Evolutionary conservation across 2,329 filamentous ascomycete genomes (phyloP).

Genomic region (Colletotrichum lentis): DNA sequence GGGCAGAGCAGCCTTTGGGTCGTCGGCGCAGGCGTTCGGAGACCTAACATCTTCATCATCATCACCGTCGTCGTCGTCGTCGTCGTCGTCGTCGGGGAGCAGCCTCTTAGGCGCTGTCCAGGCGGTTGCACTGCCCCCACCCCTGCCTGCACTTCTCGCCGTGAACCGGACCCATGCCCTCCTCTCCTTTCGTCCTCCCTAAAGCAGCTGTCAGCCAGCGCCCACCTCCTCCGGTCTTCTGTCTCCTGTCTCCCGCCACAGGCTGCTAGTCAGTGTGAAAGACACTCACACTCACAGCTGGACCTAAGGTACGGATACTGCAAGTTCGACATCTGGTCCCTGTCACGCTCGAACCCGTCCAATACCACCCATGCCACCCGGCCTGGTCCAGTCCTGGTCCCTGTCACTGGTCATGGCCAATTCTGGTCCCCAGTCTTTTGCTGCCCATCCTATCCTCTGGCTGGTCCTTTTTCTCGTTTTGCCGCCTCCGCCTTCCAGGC

Average conservation of each 20-base stretch:
- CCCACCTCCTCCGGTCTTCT: neutral
- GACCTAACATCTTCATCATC: too few species aligned
- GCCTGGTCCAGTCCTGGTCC: slow-evolving; percentile 31
- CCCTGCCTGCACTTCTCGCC: slow-evolving; percentile 15
- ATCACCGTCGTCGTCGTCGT: too few species aligned
- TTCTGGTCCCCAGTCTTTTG: slow-evolving; percentile 28
- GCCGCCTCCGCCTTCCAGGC: slow-evolving; percentile 15
- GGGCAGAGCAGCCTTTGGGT: too few species aligned
- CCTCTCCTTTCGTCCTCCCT: neutral
- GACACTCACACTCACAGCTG: neutral
- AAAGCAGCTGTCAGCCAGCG: too few species aligned
- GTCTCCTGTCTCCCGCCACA: neutral
- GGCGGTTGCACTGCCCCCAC: slow-evolving; percentile 25
- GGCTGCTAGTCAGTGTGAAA: slow-evolving; percentile 1
- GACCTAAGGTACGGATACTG: neutral
- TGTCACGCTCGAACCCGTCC: slow-evolving; percentile 33
- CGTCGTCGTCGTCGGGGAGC: neutral
- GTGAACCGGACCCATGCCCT: slow-evolving; percentile 8
- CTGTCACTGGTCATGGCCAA: slow-evolving; percentile 18
- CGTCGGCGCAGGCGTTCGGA: too few species aligned
- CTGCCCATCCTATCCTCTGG: slow-evolving; percentile 18
- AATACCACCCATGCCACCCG: slow-evolving; percentile 34
- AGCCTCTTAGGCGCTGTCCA: slow-evolving; percentile 11
- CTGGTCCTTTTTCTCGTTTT: slow-evolving; percentile 25
- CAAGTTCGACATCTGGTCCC: slow-evolving; percentile 27